Conservation (phyloP, 108 stramenopile genomes). For the Cyclotella sp. region DNA sequence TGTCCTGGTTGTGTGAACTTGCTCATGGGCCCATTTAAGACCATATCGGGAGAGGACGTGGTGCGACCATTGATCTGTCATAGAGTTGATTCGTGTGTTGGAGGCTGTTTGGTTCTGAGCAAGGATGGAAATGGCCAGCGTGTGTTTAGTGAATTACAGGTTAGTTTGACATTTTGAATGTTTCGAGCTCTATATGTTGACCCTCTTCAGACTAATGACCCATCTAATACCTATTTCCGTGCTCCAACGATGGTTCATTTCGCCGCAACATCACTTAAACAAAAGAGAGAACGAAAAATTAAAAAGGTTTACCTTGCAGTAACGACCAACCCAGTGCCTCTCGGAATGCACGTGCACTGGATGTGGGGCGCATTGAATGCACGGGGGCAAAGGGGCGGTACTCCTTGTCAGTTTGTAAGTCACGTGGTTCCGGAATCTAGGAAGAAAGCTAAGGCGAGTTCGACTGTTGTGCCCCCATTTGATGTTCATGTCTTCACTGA, state of each 20-base stretch:
- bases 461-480: neutral
- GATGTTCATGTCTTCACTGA: neutral
- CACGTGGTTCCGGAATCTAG: conserved; percentile 69
- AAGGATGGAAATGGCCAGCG: conserved; percentile 88
- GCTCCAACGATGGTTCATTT: too few relatives aligned
- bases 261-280: neutral
- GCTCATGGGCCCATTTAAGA: conserved; percentile 77
- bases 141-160: conserved; percentile 74
- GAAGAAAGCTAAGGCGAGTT: conserved; percentile 66
- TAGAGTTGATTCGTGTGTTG: conserved; percentile 87
- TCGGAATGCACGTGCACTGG: conserved; percentile 92
- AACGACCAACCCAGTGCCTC: conserved; percentile 78
- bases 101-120: conserved; percentile 88
- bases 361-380: conserved; percentile 78
- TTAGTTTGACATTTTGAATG: neutral
- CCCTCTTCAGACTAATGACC: neutral
- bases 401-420: conserved; percentile 85
- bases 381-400: conserved; percentile 76
- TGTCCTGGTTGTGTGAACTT: conserved; percentile 85
- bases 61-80: conserved; percentile 80
- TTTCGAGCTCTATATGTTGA: neutral
- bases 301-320: conserved; percentile 88
- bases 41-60: conserved; percentile 67
- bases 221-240: neutral
- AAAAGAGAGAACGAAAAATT: conserved; percentile 76